Conservation (phyloP, 2,329 filamentous ascomycete species). For the Aurifilum marmelostoma region DNA sequence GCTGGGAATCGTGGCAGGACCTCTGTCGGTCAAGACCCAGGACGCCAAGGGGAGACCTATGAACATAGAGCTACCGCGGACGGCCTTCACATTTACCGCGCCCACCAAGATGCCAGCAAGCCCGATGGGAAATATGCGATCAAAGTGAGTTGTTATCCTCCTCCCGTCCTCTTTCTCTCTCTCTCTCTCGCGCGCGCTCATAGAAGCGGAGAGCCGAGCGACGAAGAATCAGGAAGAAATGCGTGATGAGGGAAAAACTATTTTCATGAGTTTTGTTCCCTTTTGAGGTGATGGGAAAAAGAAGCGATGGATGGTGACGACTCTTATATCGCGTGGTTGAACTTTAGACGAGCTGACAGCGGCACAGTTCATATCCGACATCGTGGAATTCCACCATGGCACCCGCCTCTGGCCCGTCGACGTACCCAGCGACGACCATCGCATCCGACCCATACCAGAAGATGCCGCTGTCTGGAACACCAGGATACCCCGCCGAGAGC, state of each 20-base stretch:
- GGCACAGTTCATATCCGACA: slow-evolving; percentile 57
- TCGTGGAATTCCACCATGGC: slow-evolving; percentile 59
- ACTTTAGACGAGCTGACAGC: slow-evolving; percentile 34
- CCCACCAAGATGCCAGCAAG: slow-evolving; percentile 60
- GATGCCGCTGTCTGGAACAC: slow-evolving; percentile 52
- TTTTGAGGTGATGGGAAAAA: no score
- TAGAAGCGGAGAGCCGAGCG: neutral
- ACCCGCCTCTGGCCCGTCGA: slow-evolving; percentile 48
- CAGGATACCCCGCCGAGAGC: slow-evolving; percentile 53
- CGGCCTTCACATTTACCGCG: slow-evolving; percentile 61
- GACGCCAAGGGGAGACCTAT: slow-evolving; percentile 56
- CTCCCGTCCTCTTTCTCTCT: neutral
- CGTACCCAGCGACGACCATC: slow-evolving; percentile 56
- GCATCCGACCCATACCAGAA: slow-evolving; percentile 57
- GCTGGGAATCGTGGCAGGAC: slow-evolving; percentile 62
- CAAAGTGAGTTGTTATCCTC: slow-evolving; percentile 64
- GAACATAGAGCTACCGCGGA: slow-evolving; percentile 59
- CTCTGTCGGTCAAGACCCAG: slow-evolving; percentile 57
- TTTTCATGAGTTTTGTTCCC: no score
- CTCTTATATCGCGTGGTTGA: neutral
- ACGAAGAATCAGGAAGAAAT: neutral
- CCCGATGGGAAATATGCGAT: slow-evolving; percentile 56
- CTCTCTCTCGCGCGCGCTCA: neutral
- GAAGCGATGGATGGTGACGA: no score
- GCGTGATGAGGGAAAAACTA: neutral